Evolutionary conservation across 1,284 basidiomycete genomes (phyloP), one percentile per base, ranked within the genome.

Genomic region (Tylopilus orsonianus): DNA sequence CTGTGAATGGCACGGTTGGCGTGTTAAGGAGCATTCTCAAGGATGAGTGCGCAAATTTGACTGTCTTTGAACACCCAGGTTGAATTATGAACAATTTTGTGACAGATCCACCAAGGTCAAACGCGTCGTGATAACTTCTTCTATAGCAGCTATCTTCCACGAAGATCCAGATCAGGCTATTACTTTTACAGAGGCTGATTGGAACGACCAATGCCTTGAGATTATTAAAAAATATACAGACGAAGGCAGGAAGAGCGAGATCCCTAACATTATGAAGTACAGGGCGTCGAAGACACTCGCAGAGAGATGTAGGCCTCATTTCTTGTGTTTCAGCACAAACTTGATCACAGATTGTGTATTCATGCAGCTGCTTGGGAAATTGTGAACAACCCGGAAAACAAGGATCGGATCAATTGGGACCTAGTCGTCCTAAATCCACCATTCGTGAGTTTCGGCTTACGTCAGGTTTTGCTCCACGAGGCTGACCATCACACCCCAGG

Each of bases 231-330:
- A 76, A 53, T 72, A 83, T 10, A 71, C 77, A 56, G 67, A 76
- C 50, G 72, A 78, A 44, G 83, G 85, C 12, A 62, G 62, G 16
- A 56, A 19, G 41, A 63, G 61, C 18, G 71, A 74, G 14, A 77
- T 81, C 1, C 42, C 66, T 2, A 55, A 57, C 1, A 48, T 62
- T 6, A 62, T 68, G 36, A 81, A 78, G 58, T 88, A 86, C 60
- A 65, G 71, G 37, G 79, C 76, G 12, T 79, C 76, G 22, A 91
- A 92, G 72, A 80, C 78, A 5, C 69, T 91, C 2, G 87, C 88
- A 2, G 89, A 93, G 64, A 70, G 66, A 54, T 78, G 77, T 76
- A 55, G 61, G 42, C 4, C 2, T 1, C 20, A 0, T 37, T 14
- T 9, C 18, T 16, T 14, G 20, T 2, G 10, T 14, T 19, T 35